phyloP scores from a whole-genome alignment of 331 rosid genomes.

The Acacia concinna region DNA sequence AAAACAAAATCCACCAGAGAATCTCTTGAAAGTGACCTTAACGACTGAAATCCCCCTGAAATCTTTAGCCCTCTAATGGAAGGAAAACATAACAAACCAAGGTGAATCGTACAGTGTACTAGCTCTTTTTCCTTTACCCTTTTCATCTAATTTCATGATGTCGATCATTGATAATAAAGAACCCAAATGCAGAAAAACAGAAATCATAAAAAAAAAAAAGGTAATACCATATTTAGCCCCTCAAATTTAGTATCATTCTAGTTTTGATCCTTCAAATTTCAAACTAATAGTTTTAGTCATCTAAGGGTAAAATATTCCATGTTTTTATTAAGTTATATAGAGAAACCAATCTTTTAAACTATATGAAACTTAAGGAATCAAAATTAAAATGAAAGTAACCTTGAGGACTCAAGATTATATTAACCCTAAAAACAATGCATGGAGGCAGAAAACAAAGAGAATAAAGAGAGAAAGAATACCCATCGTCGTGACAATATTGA shows the following conservation, averaged over 20 bases:
- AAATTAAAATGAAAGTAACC: too few species aligned
- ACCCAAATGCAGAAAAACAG: constrained; percentile 27
- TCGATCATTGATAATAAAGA: background rate
- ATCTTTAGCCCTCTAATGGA: background rate
- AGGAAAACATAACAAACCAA: background rate
- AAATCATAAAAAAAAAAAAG: background rate
- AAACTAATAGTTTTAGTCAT: too few species aligned
- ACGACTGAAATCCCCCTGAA: background rate
- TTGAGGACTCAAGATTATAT: too few species aligned
- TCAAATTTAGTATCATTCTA: too few species aligned
- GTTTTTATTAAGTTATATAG: too few species aligned
- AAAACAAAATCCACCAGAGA: background rate
- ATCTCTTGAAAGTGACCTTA: background rate
- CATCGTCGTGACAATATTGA: constrained; percentile 19
- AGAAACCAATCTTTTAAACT: too few species aligned
- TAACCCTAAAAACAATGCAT: too few species aligned
- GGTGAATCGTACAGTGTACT: background rate
- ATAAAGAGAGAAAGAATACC: background rate
- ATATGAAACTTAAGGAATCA: too few species aligned
- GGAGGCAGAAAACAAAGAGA: constrained; percentile 2
- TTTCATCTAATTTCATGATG: background rate
- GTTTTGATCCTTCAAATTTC: too few species aligned
- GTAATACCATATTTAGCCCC: too few species aligned
- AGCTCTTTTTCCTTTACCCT: background rate
- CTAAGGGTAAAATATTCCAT: too few species aligned